These are phyloP conservation scores for Penicillium canescens DNA, from an alignment of 495 filamentous ascomycete genomes.

Conservation along the genomic window DNA sequence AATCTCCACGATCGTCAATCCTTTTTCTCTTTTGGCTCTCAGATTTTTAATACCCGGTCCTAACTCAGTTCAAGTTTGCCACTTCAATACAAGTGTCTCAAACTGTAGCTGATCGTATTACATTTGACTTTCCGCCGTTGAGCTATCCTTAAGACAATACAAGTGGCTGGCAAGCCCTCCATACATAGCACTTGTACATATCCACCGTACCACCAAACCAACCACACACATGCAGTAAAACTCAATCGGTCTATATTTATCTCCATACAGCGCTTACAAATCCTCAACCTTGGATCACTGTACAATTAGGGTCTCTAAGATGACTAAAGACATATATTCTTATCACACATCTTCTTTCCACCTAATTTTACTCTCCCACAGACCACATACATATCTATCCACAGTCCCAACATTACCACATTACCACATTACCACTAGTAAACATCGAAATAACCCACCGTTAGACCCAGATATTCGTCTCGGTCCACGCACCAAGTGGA, in stretches of 20 bases:
- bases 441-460: conserved; percentile 19
- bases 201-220: not conserved
- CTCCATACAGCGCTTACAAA: not conserved
- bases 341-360: too few species aligned
- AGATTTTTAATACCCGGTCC: not conserved
- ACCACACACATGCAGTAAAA: not conserved
- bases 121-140: conserved; percentile 4
- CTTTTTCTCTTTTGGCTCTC: not conserved
- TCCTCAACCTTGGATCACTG: too few species aligned
- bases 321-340: too few species aligned
- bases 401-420: conserved; percentile 1
- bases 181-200: not conserved
- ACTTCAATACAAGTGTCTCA: conserved; percentile 11
- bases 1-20: conserved; percentile 3
- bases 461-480: conserved; percentile 17
- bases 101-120: conserved; percentile 1
- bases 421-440: conserved; percentile 12
- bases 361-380: too few species aligned
- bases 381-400: not conserved
- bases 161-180: not conserved
- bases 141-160: not conserved
- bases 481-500: conserved; percentile 26
- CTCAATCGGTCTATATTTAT: not conserved
- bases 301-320: too few species aligned
- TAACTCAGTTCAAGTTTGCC: conserved; percentile 9